Evolutionary conservation across 805 yeast species (phyloP).

Genomic region (Cyberlindnera meyerae): DNA sequence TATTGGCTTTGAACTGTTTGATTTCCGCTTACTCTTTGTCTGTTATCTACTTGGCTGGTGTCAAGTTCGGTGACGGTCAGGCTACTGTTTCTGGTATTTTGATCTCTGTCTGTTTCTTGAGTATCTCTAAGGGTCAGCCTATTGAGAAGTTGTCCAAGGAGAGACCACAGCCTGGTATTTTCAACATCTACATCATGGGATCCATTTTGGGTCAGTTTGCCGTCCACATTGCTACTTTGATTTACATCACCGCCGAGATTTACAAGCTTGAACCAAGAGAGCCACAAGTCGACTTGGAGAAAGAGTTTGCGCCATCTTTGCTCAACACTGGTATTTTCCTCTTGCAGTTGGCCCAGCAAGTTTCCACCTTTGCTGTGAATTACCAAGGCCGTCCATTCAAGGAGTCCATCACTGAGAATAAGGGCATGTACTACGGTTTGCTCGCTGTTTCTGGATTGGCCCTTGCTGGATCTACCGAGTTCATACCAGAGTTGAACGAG

Average conservation of each 20-base stretch:
- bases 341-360: constrained; percentile 92
- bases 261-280: constrained; percentile 89
- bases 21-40: constrained; percentile 94
- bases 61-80: constrained; percentile 96
- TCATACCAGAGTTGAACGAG: constrained; percentile 89
- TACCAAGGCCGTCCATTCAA: constrained; percentile 97
- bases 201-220: constrained; percentile 96
- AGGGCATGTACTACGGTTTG: constrained; percentile 95
- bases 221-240: constrained; percentile 75
- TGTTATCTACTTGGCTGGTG: constrained; percentile 93
- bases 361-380: constrained; percentile 95
- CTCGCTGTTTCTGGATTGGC: constrained; percentile 88
- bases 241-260: constrained; percentile 79
- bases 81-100: constrained; percentile 94
- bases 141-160: constrained; percentile 82
- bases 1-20: constrained; percentile 92
- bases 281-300: constrained; percentile 85
- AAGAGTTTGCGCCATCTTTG: constrained; percentile 80
- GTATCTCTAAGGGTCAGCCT: constrained; percentile 91
- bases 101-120: constrained; percentile 88
- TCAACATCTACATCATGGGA: constrained; percentile 94
- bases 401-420: constrained; percentile 83
- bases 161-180: constrained; percentile 97
- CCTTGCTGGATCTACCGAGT: constrained; percentile 87
- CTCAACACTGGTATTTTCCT: constrained; percentile 95